Base-by-base conservation (phyloP, 306 rosid species). In the Lathyrus sativus region DNA sequence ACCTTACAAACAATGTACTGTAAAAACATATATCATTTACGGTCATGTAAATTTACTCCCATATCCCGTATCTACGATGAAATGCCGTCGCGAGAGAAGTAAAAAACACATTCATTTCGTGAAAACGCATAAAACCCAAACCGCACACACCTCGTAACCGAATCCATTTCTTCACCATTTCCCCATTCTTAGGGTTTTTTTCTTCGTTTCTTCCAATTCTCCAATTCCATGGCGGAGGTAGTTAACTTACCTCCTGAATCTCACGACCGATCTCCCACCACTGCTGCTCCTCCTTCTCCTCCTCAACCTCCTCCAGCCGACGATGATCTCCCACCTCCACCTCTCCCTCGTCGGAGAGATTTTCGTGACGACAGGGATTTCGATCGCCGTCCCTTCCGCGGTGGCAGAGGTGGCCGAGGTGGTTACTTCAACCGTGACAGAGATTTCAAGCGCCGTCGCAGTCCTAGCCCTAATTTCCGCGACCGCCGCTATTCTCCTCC, bases 401-500 rank as follows among this genome's bases (percentile, higher is more conserved):
- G 92, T n/a, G 82, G 93, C 14, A 82, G 66, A 38, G 66, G 67
- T 11, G 74, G 11, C 12, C 37, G 68, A 13, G 22, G 79, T 9
- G 97, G 89, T 54, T 85, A 81, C 82, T 86, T 74, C 74, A 96
- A 78, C 13, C 78, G 92, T 28, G 97, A 89, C 7, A 84, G 95
- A 85, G 92, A 89, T 37, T 81, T 82, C 71, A 89, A 87, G 81
- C 95, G 98, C 51, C 92, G 92, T 35, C 84, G 82, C 14, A 89
- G 98, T 70, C 81, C 96, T 69, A 31, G 96, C 89, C 57, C 96
- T 55, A 65, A 74, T 33, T 79, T 84, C 63, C 83, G 96, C 35
- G 92, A 87, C 70, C 92, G 98, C 6, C 84, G 96, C 28, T 88
- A 89, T 58, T 92, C 96, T 14, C 96, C 98, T 1, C 71, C 73